Conservation (phyloP, 2,329 filamentous ascomycete species). For the Penicillium janthinellum region DNA sequence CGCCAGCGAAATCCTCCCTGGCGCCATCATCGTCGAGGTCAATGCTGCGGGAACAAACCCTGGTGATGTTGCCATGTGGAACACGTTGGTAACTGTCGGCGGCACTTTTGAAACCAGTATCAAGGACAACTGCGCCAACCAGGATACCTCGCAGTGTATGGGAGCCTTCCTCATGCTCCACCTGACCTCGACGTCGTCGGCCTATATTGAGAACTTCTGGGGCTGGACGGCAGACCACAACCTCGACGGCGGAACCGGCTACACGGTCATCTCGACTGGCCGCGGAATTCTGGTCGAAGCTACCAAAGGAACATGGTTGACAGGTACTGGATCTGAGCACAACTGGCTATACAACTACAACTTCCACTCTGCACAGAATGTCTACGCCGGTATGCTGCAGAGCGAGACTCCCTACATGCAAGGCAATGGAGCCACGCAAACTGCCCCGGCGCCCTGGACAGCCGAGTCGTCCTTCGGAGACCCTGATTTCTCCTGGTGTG, state of each 20-base stretch:
- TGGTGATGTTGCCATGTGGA: slow-evolving; percentile 35
- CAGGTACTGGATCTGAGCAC: slow-evolving; percentile 52
- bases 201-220: slow-evolving; percentile 59
- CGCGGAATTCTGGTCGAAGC: slow-evolving; percentile 48
- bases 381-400: slow-evolving; percentile 44
- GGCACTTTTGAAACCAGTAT: slow-evolving; percentile 37
- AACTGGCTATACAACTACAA: slow-evolving; percentile 53
- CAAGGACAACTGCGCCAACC: slow-evolving; percentile 32
- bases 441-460: slow-evolving; percentile 32
- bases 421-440: slow-evolving; percentile 34
- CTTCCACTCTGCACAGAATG: slow-evolving; percentile 44
- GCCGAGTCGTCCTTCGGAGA: slow-evolving; percentile 25
- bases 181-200: slow-evolving; percentile 48
- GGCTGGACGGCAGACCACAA: slow-evolving; percentile 53
- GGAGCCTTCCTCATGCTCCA: slow-evolving; percentile 55
- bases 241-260: slow-evolving; percentile 43
- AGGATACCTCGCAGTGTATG: slow-evolving; percentile 41
- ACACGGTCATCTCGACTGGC: slow-evolving; percentile 37
- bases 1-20: slow-evolving; percentile 34
- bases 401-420: slow-evolving; percentile 32
- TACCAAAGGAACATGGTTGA: slow-evolving; percentile 48
- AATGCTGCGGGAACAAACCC: slow-evolving; percentile 33
- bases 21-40: slow-evolving; percentile 41
- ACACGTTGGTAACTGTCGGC: slow-evolving; percentile 48
- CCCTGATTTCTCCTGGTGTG: slow-evolving; percentile 33